phyloP scores from a whole-genome alignment of 2,329 filamentous ascomycete genomes.

The Phyllosticta citrichinensis region DNA sequence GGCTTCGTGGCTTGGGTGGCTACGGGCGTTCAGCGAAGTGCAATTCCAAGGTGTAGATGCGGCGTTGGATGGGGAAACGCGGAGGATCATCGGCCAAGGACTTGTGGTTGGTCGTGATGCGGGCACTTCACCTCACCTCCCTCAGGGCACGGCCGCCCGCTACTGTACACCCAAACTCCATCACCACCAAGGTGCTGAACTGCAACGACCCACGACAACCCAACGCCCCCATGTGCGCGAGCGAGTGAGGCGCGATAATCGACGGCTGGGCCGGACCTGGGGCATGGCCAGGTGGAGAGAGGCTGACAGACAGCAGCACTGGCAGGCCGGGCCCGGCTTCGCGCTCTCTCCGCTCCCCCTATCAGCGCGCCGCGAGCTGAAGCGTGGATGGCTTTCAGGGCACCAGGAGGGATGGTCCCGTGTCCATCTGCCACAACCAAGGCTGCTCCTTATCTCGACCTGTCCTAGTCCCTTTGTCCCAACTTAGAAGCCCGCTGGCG shows the following conservation, averaged over 20 bases:
- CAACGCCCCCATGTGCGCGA: not conserved
- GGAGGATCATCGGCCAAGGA: not conserved
- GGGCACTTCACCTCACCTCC: not conserved
- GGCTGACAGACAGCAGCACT: not conserved
- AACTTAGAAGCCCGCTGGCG: conserved; percentile 3
- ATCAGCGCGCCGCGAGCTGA: conserved; percentile 4
- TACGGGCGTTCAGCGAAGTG: not conserved
- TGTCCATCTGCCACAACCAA: conserved; percentile 7
- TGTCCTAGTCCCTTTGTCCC: conserved; percentile 4
- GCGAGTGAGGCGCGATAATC: not conserved
- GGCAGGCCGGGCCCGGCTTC: conserved; percentile 4
- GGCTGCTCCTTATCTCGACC: conserved; percentile 5
- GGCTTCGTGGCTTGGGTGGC: not conserved
- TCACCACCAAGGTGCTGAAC: not conserved
- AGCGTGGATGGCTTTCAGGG: not conserved
- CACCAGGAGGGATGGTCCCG: conserved; percentile 6
- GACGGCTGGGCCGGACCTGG: not conserved
- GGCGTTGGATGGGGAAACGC: not conserved
- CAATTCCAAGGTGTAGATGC: not conserved
- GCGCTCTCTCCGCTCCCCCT: conserved; percentile 1
- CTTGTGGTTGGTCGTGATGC: not conserved
- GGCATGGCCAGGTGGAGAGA: not conserved
- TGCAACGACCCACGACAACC: not conserved
- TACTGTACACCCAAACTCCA: too few relatives aligned
- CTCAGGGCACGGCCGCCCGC: too few relatives aligned